Evolutionary conservation across 805 yeast genomes (phyloP).

Genomic region (Torulaspora quercuum): DNA sequence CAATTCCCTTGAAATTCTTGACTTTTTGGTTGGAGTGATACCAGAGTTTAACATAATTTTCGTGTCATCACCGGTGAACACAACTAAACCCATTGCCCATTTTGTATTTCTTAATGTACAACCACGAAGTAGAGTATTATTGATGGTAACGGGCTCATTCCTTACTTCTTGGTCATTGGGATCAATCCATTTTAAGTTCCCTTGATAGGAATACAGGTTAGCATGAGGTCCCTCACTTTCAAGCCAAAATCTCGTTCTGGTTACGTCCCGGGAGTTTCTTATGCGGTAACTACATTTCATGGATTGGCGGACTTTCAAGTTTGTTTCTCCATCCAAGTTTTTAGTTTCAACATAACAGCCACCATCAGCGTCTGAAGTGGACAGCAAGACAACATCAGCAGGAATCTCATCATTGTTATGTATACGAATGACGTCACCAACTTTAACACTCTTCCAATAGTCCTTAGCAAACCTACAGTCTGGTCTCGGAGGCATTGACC

Average conservation of each 20-base stretch:
- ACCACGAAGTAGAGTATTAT: constrained; percentile 69
- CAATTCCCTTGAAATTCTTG: constrained; percentile 69
- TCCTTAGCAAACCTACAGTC: constrained; percentile 37
- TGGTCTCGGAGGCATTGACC: constrained; percentile 46
- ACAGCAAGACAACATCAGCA: constrained; percentile 62
- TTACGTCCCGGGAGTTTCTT: constrained; percentile 47
- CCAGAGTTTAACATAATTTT: constrained; percentile 82
- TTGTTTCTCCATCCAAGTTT: constrained; percentile 78
- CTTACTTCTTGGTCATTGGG: constrained; percentile 27
- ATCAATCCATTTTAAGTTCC: constrained; percentile 55
- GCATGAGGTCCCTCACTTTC: constrained; percentile 84
- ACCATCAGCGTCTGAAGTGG: constrained; percentile 66
- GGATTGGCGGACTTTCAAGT: constrained; percentile 72
- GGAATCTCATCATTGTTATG: constrained; percentile 77
- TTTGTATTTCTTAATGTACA: constrained; percentile 75
- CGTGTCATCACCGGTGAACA: constrained; percentile 74
- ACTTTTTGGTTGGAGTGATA: constrained; percentile 70
- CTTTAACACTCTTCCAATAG: constrained; percentile 64
- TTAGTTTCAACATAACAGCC: constrained; percentile 77
- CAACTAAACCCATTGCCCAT: constrained; percentile 76
- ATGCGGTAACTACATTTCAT: constrained; percentile 56
- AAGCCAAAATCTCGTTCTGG: constrained; percentile 57
- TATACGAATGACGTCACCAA: constrained; percentile 70
- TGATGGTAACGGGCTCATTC: constrained; percentile 64
- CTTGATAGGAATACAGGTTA: constrained; percentile 71